Evolutionary conservation across 2,329 filamentous ascomycete species (phyloP).

Genomic region (Aspergillus intermedius): DNA sequence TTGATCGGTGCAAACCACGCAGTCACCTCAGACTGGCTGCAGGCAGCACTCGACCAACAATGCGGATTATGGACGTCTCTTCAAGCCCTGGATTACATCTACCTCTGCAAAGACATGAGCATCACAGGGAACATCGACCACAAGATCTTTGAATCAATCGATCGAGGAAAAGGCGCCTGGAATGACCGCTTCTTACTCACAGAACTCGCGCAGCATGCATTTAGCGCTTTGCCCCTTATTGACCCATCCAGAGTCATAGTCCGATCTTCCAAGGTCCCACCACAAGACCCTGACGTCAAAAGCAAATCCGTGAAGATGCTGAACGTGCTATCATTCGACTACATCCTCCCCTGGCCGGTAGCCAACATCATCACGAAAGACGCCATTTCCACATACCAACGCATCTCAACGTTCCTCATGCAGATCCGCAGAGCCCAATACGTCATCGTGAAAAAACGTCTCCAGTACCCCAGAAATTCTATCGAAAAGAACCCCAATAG

Average conservation of each 20-base stretch:
- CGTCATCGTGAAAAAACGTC: conserved; percentile 52
- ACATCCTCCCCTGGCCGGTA: conserved; percentile 59
- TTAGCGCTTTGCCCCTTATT: conserved; percentile 47
- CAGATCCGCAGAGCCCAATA: conserved; percentile 68
- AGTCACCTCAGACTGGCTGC: conserved; percentile 60
- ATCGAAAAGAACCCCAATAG: conserved; percentile 34
- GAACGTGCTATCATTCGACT: conserved; percentile 58
- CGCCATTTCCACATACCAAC: conserved; percentile 61
- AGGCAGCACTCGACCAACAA: conserved; percentile 58
- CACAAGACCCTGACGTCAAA: conserved; percentile 38
- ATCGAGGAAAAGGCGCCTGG: conserved; percentile 57
- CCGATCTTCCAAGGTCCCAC: conserved; percentile 39
- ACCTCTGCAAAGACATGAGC: conserved; percentile 69
- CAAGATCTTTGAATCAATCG: conserved; percentile 68
- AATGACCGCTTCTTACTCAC: conserved; percentile 76
- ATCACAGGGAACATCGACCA: conserved; percentile 59
- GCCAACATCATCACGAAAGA: conserved; percentile 66
- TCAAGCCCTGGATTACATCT: conserved; percentile 63
- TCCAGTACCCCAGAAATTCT: conserved; percentile 22
- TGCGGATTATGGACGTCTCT: conserved; percentile 63
- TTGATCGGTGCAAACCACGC: conserved; percentile 73
- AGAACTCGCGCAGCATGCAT: conserved; percentile 67
- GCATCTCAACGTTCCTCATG: conserved; percentile 67
- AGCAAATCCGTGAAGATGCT: conserved; percentile 58
- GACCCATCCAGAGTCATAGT: conserved; percentile 60